Conservation (phyloP, 768 basidiomycete genomes). For the Auriscalpium microsporum region DNA sequence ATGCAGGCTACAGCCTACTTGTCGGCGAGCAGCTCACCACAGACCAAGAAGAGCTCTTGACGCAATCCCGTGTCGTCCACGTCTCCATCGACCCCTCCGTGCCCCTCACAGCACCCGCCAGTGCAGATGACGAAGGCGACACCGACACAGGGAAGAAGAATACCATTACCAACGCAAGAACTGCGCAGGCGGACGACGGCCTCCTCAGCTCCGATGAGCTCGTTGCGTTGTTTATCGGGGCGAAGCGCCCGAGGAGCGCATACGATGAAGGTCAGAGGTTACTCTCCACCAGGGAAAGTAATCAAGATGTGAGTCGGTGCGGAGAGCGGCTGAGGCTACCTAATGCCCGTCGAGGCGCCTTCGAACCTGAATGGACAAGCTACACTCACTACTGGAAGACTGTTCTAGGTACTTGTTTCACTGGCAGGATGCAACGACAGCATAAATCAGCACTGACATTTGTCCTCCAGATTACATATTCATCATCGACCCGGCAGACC, state of each 20-base stretch:
- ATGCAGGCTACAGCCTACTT: conserved; percentile 75
- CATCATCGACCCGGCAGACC: conserved; percentile 40
- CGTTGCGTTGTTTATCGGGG: conserved; percentile 32
- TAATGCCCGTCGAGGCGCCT: conserved; percentile 39
- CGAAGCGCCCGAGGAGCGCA: conserved; percentile 45
- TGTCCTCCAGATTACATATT: conserved; percentile 77
- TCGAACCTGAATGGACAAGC: conserved; percentile 83
- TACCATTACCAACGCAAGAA: conserved; percentile 67
- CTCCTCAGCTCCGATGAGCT: conserved; percentile 58
- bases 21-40: conserved; percentile 49
- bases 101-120: conserved; percentile 17
- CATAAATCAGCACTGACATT: no score
- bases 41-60: conserved; percentile 44
- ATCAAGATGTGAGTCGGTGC: conserved; percentile 31
- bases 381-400: conserved; percentile 85
- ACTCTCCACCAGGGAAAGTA: conserved; percentile 12
- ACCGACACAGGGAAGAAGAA: conserved; percentile 31
- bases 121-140: conserved; percentile 37
- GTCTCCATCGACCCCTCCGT: conserved; percentile 58
- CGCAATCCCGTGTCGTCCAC: conserved; percentile 65
- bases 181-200: conserved; percentile 52
- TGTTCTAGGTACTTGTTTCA: conserved; percentile 52
- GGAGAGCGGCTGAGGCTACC: conserved; percentile 38
- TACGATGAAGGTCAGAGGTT: conserved; percentile 48
- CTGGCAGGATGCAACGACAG: no score